phyloP scores from a whole-genome alignment of 768 basidiomycete genomes.

The Punctularia strigosozonata region DNA sequence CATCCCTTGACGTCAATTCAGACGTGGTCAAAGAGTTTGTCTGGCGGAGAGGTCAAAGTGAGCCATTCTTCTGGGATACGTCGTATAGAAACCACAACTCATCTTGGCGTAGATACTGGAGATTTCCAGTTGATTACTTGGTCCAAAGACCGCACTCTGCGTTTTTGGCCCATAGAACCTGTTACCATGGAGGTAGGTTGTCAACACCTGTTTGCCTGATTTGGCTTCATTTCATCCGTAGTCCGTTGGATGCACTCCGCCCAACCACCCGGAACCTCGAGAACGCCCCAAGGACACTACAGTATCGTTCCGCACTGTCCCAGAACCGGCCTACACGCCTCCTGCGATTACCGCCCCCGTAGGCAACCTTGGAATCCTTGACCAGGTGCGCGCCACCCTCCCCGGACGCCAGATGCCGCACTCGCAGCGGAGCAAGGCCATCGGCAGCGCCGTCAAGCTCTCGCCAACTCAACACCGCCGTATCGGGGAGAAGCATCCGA shows the following conservation, averaged over 20 bases:
- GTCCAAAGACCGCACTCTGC: slow-evolving; percentile 85
- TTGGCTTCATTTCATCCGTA: slow-evolving; percentile 3
- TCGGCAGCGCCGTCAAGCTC: slow-evolving; percentile 20
- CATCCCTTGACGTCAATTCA: too few relatives aligned
- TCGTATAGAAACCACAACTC: not conserved
- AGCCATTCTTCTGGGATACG: slow-evolving; percentile 5
- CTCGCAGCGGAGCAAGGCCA: too few relatives aligned
- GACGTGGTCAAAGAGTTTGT: slow-evolving; percentile 98
- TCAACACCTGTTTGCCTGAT: not conserved
- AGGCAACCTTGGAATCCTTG: slow-evolving; percentile 54
- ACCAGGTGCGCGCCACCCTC: slow-evolving; percentile 53
- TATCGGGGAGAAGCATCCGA: slow-evolving; percentile 2
- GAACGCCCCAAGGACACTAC: too few relatives aligned
- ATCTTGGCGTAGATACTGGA: slow-evolving; percentile 17
- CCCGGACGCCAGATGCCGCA: too few relatives aligned
- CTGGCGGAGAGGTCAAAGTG: slow-evolving; percentile 68
- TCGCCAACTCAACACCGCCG: not conserved
- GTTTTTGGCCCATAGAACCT: slow-evolving; percentile 80
- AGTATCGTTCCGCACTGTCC: slow-evolving; percentile 48
- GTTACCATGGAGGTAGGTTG: slow-evolving; percentile 53
- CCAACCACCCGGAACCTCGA: too few relatives aligned
- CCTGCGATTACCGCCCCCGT: slow-evolving; percentile 56
- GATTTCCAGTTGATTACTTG: slow-evolving; percentile 63
- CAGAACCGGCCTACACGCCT: slow-evolving; percentile 21
- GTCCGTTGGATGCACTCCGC: slow-evolving; percentile 16